Conservation (phyloP, 495 filamentous ascomycete species). For the Tuber brumale region DNA sequence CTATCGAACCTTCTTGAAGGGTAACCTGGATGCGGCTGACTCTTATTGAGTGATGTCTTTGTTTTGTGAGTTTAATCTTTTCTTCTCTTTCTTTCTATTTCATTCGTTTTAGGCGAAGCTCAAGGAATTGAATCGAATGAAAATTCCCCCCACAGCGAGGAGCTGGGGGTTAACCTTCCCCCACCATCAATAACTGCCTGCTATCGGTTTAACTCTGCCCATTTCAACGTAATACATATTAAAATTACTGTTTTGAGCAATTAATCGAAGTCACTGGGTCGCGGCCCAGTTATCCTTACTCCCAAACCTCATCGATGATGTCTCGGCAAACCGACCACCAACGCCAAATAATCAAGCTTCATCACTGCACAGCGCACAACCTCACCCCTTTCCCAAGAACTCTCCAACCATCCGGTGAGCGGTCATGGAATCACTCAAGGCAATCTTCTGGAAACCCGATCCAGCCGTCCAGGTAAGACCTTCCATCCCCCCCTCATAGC, state of each 20-base stretch:
- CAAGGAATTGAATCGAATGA: slow-evolving; percentile 27
- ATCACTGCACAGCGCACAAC: slow-evolving; percentile 1
- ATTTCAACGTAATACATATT: neutral
- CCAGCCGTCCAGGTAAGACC: slow-evolving; percentile 73
- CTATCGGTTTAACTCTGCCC: neutral
- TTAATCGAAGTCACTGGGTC: neutral
- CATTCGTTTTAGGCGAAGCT: slow-evolving; percentile 17
- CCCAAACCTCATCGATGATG: neutral
- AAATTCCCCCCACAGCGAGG: neutral
- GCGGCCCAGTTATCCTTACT: neutral
- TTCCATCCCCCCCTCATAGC: slow-evolving; percentile 6
- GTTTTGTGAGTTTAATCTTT: neutral
- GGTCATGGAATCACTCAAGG: slow-evolving; percentile 77
- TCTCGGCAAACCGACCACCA: neutral
- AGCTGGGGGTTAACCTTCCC: neutral
- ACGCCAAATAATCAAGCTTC: slow-evolving; percentile 11
- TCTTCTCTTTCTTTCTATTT: neutral
- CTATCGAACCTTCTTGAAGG: neutral
- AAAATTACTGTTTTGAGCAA: neutral
- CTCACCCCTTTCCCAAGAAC: neutral
- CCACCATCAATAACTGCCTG: neutral
- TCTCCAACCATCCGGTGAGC: slow-evolving; percentile 3
- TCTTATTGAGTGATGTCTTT: neutral
- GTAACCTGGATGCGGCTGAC: neutral
- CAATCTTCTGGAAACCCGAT: slow-evolving; percentile 86